Evolutionary conservation across 352 stramenopile species (phyloP).

Genomic region (Globisporangium viniferum): DNA sequence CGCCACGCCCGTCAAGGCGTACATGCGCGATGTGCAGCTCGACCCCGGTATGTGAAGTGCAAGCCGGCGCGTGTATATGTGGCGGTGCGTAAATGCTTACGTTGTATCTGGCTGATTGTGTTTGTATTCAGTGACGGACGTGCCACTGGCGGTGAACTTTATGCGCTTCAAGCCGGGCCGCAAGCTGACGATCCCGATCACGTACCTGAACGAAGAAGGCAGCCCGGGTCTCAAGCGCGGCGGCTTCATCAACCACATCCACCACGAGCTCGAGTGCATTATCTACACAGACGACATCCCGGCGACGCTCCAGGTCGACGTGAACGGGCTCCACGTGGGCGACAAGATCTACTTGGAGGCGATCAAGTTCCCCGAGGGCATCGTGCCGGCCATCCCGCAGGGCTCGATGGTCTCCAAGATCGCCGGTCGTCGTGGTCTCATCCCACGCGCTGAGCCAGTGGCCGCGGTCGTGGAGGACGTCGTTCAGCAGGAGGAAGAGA

Average conservation of each 20-base stretch:
- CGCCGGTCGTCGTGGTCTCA: slow-evolving; percentile 81
- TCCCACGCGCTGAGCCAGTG: slow-evolving; percentile 65
- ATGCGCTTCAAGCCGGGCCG: slow-evolving; percentile 90
- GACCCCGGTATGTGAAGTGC: slow-evolving; percentile 47
- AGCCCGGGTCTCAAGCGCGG: slow-evolving; percentile 93
- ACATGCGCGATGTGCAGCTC: slow-evolving; percentile 86
- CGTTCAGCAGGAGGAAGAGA: slow-evolving; percentile 53
- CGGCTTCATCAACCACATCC: slow-evolving; percentile 92
- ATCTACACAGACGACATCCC: slow-evolving; percentile 78
- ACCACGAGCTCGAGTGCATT: slow-evolving; percentile 80
- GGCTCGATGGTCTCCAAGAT: slow-evolving; percentile 84
- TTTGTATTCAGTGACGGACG: slow-evolving; percentile 58
- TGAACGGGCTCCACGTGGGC: slow-evolving; percentile 85
- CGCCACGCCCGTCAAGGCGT: slow-evolving; percentile 59
- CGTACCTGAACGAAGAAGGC: slow-evolving; percentile 92
- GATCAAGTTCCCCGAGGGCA: slow-evolving; percentile 73
- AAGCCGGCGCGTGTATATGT: not conserved
- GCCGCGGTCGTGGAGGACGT: slow-evolving; percentile 64
- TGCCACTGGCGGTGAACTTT: slow-evolving; percentile 89
- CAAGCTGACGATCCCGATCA: slow-evolving; percentile 90
- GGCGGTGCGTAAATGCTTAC: not conserved
- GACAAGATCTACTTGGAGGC: slow-evolving; percentile 78
- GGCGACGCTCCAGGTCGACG: slow-evolving; percentile 72
- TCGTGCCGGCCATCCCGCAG: slow-evolving; percentile 56
- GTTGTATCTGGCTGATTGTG: not conserved